A percentile compares a stretch with the other conserved stretches of the same genome.
These are phyloP conservation scores for Penicillium desertorum DNA, from an alignment of 495 filamentous ascomycete species.

Conservation along the genomic window DNA sequence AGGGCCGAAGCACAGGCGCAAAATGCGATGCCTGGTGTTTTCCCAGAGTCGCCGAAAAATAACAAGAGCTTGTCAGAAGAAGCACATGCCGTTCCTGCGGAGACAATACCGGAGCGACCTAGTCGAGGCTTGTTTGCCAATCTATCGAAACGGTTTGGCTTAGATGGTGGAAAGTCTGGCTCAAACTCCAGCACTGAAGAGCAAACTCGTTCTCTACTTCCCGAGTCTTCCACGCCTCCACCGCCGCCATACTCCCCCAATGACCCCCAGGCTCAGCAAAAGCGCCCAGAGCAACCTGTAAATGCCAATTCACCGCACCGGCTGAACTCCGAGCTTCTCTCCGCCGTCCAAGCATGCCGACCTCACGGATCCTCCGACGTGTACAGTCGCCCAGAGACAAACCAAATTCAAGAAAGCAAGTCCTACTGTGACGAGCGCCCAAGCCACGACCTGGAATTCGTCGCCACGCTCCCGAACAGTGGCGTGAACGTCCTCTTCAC, in stretches of 20 bases:
- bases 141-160: conserved; percentile 61
- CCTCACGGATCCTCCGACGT: conserved; percentile 70
- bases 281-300: conserved; percentile 38
- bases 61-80: conserved; percentile 29
- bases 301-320: conserved; percentile 50
- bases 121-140: conserved; percentile 62
- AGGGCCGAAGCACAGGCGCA: conserved; percentile 31
- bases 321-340: conserved; percentile 62
- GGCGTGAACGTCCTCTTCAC: conserved; percentile 73
- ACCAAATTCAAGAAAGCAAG: conserved; percentile 75
- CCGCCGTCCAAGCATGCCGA: conserved; percentile 78
- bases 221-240: conserved; percentile 34
- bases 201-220: conserved; percentile 28
- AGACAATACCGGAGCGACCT: conserved; percentile 35
- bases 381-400: conserved; percentile 68
- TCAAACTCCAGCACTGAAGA: conserved; percentile 29
- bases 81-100: conserved; percentile 22
- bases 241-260: conserved; percentile 45
- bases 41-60: conserved; percentile 60
- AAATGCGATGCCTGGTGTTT: conserved; percentile 65
- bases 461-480: conserved; percentile 61
- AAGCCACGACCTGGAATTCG: conserved; percentile 74
- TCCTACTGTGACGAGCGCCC: conserved; percentile 86
- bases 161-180: conserved; percentile 47
- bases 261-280: conserved; percentile 35